phyloP scores from a whole-genome alignment of 495 filamentous ascomycete species.

The Tuber umbilicatum region DNA sequence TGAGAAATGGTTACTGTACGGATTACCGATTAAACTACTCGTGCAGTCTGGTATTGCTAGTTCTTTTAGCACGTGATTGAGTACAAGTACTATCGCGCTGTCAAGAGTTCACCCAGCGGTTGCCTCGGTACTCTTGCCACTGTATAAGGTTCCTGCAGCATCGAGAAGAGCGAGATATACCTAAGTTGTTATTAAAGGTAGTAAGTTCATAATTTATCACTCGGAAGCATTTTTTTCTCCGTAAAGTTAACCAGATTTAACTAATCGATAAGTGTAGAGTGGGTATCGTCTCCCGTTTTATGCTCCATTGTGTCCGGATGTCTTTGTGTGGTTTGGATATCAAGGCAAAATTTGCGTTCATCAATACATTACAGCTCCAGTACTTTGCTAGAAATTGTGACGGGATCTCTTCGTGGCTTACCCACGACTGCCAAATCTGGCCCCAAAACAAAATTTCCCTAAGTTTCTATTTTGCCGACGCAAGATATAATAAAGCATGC shows the following conservation, averaged over 20 bases:
- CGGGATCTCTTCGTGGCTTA: neutral
- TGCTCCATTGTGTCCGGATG: neutral
- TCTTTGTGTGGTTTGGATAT: neutral
- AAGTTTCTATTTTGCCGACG: neutral
- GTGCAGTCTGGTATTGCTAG: neutral
- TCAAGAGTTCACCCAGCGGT: neutral
- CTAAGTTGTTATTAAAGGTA: neutral
- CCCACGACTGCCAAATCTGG: neutral
- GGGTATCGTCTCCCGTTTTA: neutral
- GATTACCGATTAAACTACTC: neutral
- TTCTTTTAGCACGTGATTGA: neutral
- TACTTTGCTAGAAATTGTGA: neutral
- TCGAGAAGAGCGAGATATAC: neutral
- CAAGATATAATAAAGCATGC: neutral
- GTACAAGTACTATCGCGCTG: neutral
- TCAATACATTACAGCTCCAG: neutral
- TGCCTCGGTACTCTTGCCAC: neutral
- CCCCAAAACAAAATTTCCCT: neutral
- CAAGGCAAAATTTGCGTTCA: neutral
- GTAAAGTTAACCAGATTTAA: neutral
- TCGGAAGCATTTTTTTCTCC: neutral
- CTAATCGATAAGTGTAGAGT: neutral
- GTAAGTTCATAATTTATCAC: neutral
- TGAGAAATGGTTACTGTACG: neutral
- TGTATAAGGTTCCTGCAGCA: neutral